A percentile compares a stretch with the other conserved stretches of the same genome.
These are phyloP conservation scores for Lyophyllum decastes DNA, from an alignment of 768 basidiomycete species.

Conservation along the genomic window DNA sequence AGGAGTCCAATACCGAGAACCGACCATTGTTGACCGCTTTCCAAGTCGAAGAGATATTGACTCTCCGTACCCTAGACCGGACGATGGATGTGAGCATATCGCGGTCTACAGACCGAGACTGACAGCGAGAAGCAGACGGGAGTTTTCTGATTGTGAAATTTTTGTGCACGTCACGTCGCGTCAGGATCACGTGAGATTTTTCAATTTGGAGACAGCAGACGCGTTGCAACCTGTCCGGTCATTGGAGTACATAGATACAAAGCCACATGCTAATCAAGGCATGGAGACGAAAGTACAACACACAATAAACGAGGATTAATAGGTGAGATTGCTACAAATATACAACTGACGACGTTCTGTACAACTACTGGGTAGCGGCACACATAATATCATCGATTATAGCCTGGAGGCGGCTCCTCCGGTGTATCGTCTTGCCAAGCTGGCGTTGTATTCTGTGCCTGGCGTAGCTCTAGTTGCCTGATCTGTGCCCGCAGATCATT, in stretches of 20 bases:
- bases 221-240: too few species aligned
- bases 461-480: conserved; percentile 1
- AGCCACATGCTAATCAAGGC: too few species aligned
- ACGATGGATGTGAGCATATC: conserved; percentile 8
- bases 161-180: background rate
- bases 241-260: too few species aligned
- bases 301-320: too few species aligned
- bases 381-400: background rate
- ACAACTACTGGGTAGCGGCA: too few species aligned
- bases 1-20: background rate
- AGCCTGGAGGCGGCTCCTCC: background rate
- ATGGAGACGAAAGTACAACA: too few species aligned
- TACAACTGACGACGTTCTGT: too few species aligned
- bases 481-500: conserved; percentile 6
- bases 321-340: too few species aligned
- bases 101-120: background rate
- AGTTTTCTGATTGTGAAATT: background rate
- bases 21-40: background rate
- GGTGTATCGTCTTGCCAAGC: background rate
- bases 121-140: background rate
- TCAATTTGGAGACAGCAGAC: too few species aligned
- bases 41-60: background rate
- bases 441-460: background rate
- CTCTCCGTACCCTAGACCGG: conserved; percentile 6
- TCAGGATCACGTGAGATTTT: background rate